phyloP scores from a whole-genome alignment of 352 stramenopile species.

The Bremia lactucae region DNA sequence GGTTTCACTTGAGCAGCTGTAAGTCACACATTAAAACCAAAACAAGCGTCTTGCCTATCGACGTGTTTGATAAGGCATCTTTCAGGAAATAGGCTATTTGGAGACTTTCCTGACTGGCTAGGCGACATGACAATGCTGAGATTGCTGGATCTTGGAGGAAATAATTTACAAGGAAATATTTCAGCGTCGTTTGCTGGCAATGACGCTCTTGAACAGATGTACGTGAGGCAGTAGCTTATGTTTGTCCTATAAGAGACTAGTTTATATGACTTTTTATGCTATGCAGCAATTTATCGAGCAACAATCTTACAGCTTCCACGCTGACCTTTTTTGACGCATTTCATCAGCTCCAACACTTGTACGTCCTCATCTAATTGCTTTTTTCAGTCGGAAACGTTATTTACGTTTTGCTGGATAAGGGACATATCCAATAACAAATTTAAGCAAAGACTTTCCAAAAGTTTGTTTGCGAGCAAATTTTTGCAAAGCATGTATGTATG shows the following conservation, averaged over 20 bases:
- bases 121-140: conserved; percentile 51
- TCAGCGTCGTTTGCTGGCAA: conserved; percentile 41
- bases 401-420: conserved; percentile 7
- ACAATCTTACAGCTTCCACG: conserved; percentile 20
- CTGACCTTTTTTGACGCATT: conserved; percentile 30
- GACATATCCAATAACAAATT: conserved; percentile 44
- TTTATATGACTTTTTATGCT: not conserved
- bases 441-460: conserved; percentile 18
- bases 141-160: conserved; percentile 43
- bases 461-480: conserved; percentile 34
- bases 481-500: conserved; percentile 37
- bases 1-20: conserved; percentile 66
- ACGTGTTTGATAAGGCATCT: too few species aligned
- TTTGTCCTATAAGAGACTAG: too few species aligned
- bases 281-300: conserved; percentile 29
- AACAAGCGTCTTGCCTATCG: too few species aligned
- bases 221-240: too few species aligned
- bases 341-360: conserved; percentile 29
- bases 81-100: conserved; percentile 38
- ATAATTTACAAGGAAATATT: conserved; percentile 35
- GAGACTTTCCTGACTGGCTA: conserved; percentile 48
- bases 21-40: too few species aligned
- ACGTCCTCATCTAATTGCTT: not conserved
- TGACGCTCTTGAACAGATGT: conserved; percentile 55
- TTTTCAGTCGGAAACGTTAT: not conserved